Base-by-base conservation (phyloP, 2,329 filamentous ascomycete genomes). In the Lachnellula subtilissima region DNA sequence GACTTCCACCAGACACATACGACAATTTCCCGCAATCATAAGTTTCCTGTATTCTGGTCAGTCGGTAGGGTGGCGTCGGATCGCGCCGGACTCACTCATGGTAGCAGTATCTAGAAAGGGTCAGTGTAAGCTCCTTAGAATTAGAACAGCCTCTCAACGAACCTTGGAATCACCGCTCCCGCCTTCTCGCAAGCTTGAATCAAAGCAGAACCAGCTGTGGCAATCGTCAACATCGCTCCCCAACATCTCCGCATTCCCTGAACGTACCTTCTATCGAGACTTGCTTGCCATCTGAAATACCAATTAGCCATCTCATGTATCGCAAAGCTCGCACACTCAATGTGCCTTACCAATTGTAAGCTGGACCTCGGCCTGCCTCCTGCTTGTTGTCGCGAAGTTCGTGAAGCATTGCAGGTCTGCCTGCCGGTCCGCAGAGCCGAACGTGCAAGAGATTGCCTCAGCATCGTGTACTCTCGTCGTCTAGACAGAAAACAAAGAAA, bases 131-230 rank as follows among this genome's bases (percentile, higher is more conserved):
- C 51, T 19, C 54, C 17, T 25, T 28, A 14, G 37, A n/a, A 37
- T 49, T 43, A 37, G 12, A 42, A 49, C 11, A 53, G 50, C 19
- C 5, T 15, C 25, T 55, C 63, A 45, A 70, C 79, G 68, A 76
- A 89, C 88, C 88, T 91, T 67, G 93, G 93, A 70, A 97, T 82
- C 61, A 88, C 94, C 64, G 81, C 83, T 71, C 94, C 94, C 64
- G 93, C 94, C 80, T 99, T 97, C 78, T 99, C 94, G 80, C 94
- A 99, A 72, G 94, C 94, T 79, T 99, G 94, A 73, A 99, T 99
- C 69, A 99, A 83, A 71, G 94, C 93, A 68, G 94, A 94, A 65
- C 93, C 93, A 76, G 93, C 93, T 96, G 73, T 74, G 69, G 56
- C 65, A 67, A 58, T 54, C 58, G 72, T 79, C 69, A 79, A 72